phyloP scores from a whole-genome alignment of 805 yeast genomes.

The Candida dajiaensis region DNA sequence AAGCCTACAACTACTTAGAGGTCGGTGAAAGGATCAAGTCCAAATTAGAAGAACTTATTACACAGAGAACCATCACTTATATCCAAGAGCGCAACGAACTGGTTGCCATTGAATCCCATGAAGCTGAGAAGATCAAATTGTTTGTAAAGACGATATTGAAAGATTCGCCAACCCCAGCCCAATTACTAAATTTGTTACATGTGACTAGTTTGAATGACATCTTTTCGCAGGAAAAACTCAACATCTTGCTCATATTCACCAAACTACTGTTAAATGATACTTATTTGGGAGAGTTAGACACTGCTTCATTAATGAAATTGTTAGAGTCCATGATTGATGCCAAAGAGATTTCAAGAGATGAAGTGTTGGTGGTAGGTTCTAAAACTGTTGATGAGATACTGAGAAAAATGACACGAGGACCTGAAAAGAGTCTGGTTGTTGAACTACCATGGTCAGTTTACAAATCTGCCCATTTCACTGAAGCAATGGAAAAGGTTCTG shows the following conservation, averaged over 20 bases:
- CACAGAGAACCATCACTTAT: not conserved
- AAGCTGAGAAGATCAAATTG: not conserved
- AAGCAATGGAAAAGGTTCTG: not conserved
- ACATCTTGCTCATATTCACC: not conserved
- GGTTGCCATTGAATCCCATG: not conserved
- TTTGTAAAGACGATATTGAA: not conserved
- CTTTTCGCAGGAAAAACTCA: not conserved
- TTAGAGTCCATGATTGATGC: not conserved
- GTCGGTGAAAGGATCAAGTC: not conserved
- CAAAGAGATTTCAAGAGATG: not conserved
- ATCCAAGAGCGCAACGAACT: not conserved
- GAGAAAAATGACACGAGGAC: not conserved
- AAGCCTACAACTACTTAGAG: not conserved
- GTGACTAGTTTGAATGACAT: not conserved
- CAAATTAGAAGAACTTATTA: not conserved
- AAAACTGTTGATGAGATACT: not conserved
- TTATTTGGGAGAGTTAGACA: not conserved
- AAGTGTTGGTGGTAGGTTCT: not conserved
- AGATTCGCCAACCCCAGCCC: not conserved
- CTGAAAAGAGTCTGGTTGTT: not conserved
- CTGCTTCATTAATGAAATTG: not conserved
- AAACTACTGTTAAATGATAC: not conserved
- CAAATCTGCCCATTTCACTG: not conserved
- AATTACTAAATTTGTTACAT: not conserved
- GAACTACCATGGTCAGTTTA: constrained; percentile 7